Evolutionary conservation across 1,284 basidiomycete genomes (phyloP).

Genomic region (Stereum hirsutum): DNA sequence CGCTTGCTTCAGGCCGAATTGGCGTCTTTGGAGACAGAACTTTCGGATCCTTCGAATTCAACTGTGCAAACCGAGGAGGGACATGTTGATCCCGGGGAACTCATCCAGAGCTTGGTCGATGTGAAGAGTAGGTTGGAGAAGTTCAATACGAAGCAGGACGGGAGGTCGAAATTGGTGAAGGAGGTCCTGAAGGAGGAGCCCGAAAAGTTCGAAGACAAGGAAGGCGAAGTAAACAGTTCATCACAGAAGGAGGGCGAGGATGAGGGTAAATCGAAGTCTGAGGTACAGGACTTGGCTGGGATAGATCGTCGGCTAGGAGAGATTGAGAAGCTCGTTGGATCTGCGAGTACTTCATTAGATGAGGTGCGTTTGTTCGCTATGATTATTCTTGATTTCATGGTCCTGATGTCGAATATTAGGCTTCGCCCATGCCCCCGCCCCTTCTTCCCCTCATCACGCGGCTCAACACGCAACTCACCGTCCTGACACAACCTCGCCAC

Average conservation of each 20-base stretch:
- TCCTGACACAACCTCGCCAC: constrained; percentile 93
- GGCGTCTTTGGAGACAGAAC: constrained; percentile 53
- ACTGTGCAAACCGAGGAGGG: constrained; percentile 46
- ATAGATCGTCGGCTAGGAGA: constrained; percentile 75
- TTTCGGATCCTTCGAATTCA: constrained; percentile 64
- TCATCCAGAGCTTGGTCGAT: constrained; percentile 68
- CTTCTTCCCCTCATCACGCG: constrained; percentile 76
- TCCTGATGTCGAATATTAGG: constrained; percentile 21
- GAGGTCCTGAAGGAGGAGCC: constrained; percentile 41
- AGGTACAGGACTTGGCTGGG: constrained; percentile 46
- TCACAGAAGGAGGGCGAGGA: constrained; percentile 6
- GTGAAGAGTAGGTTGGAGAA: constrained; percentile 59
- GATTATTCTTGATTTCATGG: too few relatives aligned
- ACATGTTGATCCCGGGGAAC: constrained; percentile 63
- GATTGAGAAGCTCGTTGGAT: constrained; percentile 74
- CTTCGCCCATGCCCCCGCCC: constrained; percentile 67
- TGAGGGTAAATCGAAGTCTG: constrained; percentile 15
- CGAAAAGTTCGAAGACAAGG: constrained; percentile 8
- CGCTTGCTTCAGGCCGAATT: constrained; percentile 57
- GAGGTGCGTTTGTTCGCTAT: constrained; percentile 40
- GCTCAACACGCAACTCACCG: constrained; percentile 77
- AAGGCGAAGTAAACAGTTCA: constrained; percentile 9
- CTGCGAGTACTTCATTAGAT: constrained; percentile 59
- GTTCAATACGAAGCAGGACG: constrained; percentile 57
- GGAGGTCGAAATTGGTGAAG: constrained; percentile 54